Base-by-base conservation (phyloP, 345 rosid species). In the Ceriops decandra region DNA sequence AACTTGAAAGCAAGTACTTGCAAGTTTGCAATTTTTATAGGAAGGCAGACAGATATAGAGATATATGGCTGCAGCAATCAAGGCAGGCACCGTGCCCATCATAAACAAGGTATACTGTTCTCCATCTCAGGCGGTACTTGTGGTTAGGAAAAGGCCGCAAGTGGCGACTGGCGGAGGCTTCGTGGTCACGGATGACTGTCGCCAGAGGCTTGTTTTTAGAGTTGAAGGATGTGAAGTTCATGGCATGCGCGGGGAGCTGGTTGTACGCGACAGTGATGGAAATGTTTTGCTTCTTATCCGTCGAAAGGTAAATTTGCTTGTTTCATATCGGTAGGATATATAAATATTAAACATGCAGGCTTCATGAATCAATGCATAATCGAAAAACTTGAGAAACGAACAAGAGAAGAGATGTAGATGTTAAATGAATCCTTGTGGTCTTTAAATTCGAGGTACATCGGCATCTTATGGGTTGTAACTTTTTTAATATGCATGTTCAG, bases 191-290 rank as follows among this genome's bases (percentile, higher is more conserved):
- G 85, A 93, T 75, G 1, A 42, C 3, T 79, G 69, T 72, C 68
- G 63, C 80, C 95, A 89, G 57, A 85, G 73, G 35, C 83, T 76
- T 54, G 79, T 86, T 63, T 93, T 90, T 78, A 81, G 84, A 65
- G 89, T 88, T 7, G 96, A 90, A 15, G 98, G 98, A 3, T 93
- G 98, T 17, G 93, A 88, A 20, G 85, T 87, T 71, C 79, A 85
- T 11, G 98, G 97, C 19, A 72, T 75, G 4, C 76, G 63, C 67
- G 96, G 90, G 5, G 82, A 90, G 79, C 69, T 93, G 9, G 62
- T 84, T 28, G 68, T 93, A 0, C 82, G 83, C 65, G 91, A 85
- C 35, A 79, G 67, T 38, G 65, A 82, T 65, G 93, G 96, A 9
- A 78, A 75, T 15, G 73, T 86, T 67, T 66, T 90, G 81, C 86